These are phyloP conservation scores for Vigna angularis DNA, from an alignment of 306 rosid genomes.

Conservation along the genomic window DNA sequence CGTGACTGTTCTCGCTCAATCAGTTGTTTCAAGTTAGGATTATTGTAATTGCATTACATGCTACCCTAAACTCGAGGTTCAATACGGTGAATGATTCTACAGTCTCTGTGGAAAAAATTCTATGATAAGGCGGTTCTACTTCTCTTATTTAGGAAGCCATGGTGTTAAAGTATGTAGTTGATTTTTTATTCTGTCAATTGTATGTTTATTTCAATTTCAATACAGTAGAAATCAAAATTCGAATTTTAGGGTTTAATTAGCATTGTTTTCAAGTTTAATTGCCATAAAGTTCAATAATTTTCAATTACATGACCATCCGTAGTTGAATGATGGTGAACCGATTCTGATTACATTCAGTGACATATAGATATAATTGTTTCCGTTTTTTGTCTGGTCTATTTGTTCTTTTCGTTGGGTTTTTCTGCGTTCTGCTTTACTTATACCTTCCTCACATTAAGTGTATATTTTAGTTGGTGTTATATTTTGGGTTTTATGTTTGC, in stretches of 20 bases:
- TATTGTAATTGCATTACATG: not conserved
- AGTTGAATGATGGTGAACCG: not conserved
- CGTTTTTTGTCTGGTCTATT: not conserved
- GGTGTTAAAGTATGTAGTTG: not conserved
- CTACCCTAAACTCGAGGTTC: not conserved
- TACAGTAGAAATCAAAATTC: not conserved
- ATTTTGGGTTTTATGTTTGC: conserved; percentile 20
- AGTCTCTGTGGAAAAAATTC: not conserved
- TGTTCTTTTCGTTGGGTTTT: conserved; percentile 16
- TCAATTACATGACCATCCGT: not conserved
- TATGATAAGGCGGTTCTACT: not conserved
- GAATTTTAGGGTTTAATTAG: not conserved
- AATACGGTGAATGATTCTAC: not conserved
- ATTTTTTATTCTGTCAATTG: not conserved
- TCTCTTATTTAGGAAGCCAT: conserved; percentile 11
- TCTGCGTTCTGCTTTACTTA: not conserved
- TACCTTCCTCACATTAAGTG: conserved; percentile 11
- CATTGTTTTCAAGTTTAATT: not conserved
- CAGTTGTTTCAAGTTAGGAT: not conserved
- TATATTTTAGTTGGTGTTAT: conserved; percentile 11
- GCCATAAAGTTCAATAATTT: not conserved
- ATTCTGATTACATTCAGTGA: not conserved
- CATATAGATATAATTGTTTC: conserved; percentile 18
- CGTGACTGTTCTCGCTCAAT: not conserved
- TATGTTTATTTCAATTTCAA: not conserved